Evolutionary conservation across 257 asterid species (phyloP).

Genomic region (Gardenia jasminoides): DNA sequence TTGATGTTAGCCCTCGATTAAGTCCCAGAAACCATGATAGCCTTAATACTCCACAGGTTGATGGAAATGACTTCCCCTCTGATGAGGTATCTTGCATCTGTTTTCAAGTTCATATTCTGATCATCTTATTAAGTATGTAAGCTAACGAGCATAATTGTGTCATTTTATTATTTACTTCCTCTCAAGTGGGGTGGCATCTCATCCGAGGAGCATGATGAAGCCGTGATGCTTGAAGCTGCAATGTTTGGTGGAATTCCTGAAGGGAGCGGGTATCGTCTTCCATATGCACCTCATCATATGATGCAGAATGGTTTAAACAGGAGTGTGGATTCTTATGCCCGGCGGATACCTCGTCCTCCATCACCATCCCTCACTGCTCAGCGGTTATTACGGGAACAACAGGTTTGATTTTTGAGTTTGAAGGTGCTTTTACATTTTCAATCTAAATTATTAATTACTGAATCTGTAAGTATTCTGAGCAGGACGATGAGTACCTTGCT

Average conservation of each 20-base stretch:
- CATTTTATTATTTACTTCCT: constrained; percentile 20
- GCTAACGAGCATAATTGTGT: constrained; percentile 6
- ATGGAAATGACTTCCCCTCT: constrained; percentile 53
- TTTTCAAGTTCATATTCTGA: not conserved
- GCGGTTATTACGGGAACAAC: constrained; percentile 90
- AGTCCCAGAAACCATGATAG: constrained; percentile 52
- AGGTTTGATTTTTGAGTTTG: constrained; percentile 50
- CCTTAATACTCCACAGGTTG: constrained; percentile 35
- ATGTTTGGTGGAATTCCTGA: constrained; percentile 97
- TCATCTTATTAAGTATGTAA: not conserved
- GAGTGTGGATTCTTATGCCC: constrained; percentile 43
- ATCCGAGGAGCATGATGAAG: constrained; percentile 95
- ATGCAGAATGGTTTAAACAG: constrained; percentile 59
- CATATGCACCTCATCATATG: constrained; percentile 60
- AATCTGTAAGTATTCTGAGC: constrained; percentile 20
- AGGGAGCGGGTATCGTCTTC: constrained; percentile 58
- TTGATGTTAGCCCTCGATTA: constrained; percentile 58
- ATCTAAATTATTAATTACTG: constrained; percentile 15
- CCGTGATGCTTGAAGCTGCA: constrained; percentile 99
- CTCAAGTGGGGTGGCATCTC: constrained; percentile 98
- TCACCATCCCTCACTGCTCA: constrained; percentile 96
- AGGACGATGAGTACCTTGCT: constrained; percentile 98
- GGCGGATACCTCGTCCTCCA: constrained; percentile 70
- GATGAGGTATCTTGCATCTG: constrained; percentile 54
- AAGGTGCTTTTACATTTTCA: constrained; percentile 11